These are phyloP conservation scores for Coelastrella sp. DNA, from an alignment of 139 green algal species.

Conservation along the genomic window DNA sequence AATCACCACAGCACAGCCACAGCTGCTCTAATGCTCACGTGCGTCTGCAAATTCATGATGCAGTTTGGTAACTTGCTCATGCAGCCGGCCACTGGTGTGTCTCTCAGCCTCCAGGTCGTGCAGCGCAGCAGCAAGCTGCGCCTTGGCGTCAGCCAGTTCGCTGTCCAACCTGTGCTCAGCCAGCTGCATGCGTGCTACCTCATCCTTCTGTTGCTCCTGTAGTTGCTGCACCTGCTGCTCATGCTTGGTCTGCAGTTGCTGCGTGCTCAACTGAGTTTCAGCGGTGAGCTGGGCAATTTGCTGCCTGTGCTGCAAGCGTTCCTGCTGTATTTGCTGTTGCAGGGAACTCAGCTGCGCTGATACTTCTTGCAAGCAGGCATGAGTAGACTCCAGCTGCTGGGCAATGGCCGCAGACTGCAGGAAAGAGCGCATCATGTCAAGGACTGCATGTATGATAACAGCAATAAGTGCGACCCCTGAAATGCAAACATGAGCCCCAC, in stretches of 20 bases:
- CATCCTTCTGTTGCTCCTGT: background rate
- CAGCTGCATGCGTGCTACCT: slow-evolving; percentile 8
- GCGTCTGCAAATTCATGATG: slow-evolving; percentile 33
- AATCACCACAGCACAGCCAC: background rate
- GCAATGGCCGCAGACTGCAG: slow-evolving; percentile 16
- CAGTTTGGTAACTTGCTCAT: slow-evolving; percentile 16
- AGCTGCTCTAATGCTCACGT: background rate
- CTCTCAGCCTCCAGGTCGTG: slow-evolving; percentile 13
- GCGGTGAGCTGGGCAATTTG: background rate
- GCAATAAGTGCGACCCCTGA: background rate
- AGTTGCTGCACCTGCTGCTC: slow-evolving; percentile 12
- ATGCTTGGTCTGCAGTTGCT: slow-evolving; percentile 24
- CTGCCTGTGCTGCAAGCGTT: slow-evolving; percentile 15
- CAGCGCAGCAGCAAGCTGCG: slow-evolving; percentile 22
- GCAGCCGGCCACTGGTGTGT: background rate
- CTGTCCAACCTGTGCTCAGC: background rate
- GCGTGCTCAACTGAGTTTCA: background rate
- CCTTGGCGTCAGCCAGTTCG: background rate
- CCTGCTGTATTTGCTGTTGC: slow-evolving; percentile 34
- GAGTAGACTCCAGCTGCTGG: slow-evolving; percentile 13
- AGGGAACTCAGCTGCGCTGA: background rate
- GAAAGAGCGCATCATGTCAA: too few relatives aligned
- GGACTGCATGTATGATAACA: background rate
- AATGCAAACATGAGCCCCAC: background rate
- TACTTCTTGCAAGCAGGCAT: background rate